Evolutionary conservation across 2,329 filamentous ascomycete genomes (phyloP), one percentile per base, ranked within the genome.

Genomic region (Gnomoniopsis sp.): DNA sequence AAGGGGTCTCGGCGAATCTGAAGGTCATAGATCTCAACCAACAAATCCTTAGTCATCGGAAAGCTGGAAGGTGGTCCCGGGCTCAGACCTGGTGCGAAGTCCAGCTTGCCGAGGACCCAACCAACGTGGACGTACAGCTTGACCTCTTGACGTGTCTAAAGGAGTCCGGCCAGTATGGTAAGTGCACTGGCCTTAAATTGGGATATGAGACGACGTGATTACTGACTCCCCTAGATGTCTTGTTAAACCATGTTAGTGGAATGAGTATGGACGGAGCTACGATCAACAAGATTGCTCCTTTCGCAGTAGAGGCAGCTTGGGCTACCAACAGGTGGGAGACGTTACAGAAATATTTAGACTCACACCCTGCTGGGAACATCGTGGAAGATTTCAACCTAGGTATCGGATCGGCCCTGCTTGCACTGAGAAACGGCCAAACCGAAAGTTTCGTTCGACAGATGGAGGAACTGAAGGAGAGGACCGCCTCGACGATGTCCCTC

Each of bases 1-100:
- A 98, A 70, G 95, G 95, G 2, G 93, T 99, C 61, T 96, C 93
- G 1, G 87, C 91, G 21, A 89, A 95, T 70, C 78, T 98, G 3
- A 88, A 89, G 59, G 86, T 92, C 12, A 78, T 98, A n/a, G 90
- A 96, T 64, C 88, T 97, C 52, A 90, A 96, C 61, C 93, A 97
- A 70, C 93, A 98, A 70, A 89, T 97, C 34, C 80, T 97, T 57
- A 91, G 96, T 66, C 92, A 99, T 74, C 86, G 90, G 58, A 98
- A 96, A 72, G 90, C 93, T 21, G 95, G 95, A 3, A 83, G 93
- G 62, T 99, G 95, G 93, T 88, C 90, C 17, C 91, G 93, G 53
- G 95, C 93, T 23, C 95, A 98, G 74, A 96, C 91, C 63, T 99
- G 96, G 95, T 98, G 97, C 72, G 93, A 99, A 70, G 87, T 96